Evolutionary conservation across 2,329 filamentous ascomycete genomes (phyloP), one percentile per base, ranked within the genome.

Genomic region (Calonectria pauciramosa): DNA sequence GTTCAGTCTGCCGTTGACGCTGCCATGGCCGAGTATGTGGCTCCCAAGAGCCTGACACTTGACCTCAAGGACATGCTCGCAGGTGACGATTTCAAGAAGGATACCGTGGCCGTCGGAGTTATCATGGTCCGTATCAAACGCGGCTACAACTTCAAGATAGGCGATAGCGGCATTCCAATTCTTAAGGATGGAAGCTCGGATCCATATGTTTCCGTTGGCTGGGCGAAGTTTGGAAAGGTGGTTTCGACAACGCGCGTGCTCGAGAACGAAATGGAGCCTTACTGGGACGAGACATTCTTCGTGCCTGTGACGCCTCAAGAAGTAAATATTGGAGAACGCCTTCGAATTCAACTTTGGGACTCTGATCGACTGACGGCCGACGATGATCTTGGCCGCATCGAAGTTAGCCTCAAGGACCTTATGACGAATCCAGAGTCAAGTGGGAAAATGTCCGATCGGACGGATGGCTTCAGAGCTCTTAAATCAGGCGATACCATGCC

Each of bases 51-150:
- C 70, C 84, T 95, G 68, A 95, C 94, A 0, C 86, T 95, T 8
- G 92, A 95, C 81, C 86, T 96, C 41, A 94, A 95, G 82, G 93
- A 94, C 74, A 95, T 95, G 92, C 89, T 96, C 16, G 89, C 94
- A 10, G 94, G 94, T 5, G 93, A 95, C 72, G 94, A 95, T 79
- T 95, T 94, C 86, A 95, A 95, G 83, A 95, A 95, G 81, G 93
- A 95, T 75, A 94, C 93, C 0, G 84, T 85, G 36, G 88, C 91
- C 2, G 88, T 90, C 38, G 94, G 94, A 23, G 89, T 95, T 1
- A 82, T 96, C 1, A 88, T 93, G 76, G 88, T 95, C 13, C 89
- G 89, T 54, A 92, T 95, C 82, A 92, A 92, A 80, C 88, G 89
- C 30, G 94, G 93, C 0, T 90, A 89, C 52, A 93, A 91, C 44